phyloP scores from a whole-genome alignment of 2,329 filamentous ascomycete species.

The Fusarium sp. region DNA sequence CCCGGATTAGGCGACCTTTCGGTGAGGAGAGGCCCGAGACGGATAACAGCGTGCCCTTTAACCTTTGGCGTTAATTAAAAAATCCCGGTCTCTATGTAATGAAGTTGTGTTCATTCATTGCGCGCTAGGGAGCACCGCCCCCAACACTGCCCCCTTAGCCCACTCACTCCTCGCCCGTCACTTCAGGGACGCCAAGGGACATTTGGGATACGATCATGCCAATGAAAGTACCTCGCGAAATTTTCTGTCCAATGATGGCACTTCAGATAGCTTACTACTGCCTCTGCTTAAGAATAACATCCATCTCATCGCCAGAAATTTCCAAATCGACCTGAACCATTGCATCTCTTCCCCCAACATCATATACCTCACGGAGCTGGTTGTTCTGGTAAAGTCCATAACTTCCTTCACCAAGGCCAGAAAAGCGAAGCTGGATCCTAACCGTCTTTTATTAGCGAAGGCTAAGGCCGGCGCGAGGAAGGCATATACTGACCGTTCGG shows the following conservation, averaged over 20 bases:
- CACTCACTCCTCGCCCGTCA: background rate
- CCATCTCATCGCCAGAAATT: too few relatives aligned
- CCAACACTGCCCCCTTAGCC: background rate
- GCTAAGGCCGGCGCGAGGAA: too few relatives aligned
- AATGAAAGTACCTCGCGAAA: background rate
- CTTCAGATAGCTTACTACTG: background rate
- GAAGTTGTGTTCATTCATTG: background rate
- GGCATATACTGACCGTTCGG: too few relatives aligned
- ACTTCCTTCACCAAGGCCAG: too few relatives aligned
- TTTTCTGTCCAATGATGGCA: background rate
- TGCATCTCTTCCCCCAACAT: too few relatives aligned
- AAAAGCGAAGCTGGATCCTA: too few relatives aligned
- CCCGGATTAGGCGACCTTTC: background rate
- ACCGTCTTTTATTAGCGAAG: too few relatives aligned
- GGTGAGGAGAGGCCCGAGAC: background rate
- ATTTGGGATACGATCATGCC: background rate
- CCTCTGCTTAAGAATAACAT: too few relatives aligned
- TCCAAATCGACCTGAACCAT: too few relatives aligned
- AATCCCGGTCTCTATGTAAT: background rate
- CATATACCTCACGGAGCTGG: too few relatives aligned
- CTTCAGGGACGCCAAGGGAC: background rate
- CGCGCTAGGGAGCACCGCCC: background rate
- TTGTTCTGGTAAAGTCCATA: too few relatives aligned
- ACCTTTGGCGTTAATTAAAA: background rate
- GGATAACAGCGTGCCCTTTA: background rate